Evolutionary conservation across 2,329 filamentous ascomycete genomes (phyloP).

Genomic region (Trichophyton rubrum): DNA sequence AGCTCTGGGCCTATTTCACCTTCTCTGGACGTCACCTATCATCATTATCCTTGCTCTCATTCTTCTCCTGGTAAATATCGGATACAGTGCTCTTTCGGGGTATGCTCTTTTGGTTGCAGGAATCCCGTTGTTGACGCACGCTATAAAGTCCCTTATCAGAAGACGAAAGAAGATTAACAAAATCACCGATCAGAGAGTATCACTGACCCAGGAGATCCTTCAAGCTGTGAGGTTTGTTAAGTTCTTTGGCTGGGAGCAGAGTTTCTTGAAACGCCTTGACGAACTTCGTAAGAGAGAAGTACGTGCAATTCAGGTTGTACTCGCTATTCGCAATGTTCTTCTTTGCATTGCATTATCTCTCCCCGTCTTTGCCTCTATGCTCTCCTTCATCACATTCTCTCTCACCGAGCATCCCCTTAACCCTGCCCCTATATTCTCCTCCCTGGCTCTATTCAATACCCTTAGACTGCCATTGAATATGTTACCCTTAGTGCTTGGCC

Average conservation of each 20-base stretch:
- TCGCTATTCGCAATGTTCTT: conserved; percentile 75
- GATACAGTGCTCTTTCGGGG: conserved; percentile 78
- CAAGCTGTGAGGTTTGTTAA: conserved; percentile 91
- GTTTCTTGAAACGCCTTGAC: conserved; percentile 65
- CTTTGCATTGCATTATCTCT: conserved; percentile 70
- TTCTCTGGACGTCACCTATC: conserved; percentile 78
- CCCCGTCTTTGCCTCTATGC: conserved; percentile 88
- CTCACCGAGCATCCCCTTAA: conserved; percentile 53
- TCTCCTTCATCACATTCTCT: conserved; percentile 74
- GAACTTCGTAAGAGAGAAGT: conserved; percentile 68
- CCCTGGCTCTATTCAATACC: conserved; percentile 83
- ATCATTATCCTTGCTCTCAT: conserved; percentile 65
- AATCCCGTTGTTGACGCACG: conserved; percentile 62
- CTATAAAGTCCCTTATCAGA: conserved; percentile 63
- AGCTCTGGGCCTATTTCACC: conserved; percentile 77
- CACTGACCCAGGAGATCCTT: conserved; percentile 82
- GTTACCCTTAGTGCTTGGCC: conserved; percentile 74
- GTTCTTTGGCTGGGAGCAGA: conserved; percentile 88
- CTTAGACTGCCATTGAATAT: conserved; percentile 82
- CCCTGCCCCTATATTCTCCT: conserved; percentile 78
- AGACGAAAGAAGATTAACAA: conserved; percentile 77
- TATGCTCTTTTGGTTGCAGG: conserved; percentile 70
- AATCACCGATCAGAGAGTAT: conserved; percentile 83
- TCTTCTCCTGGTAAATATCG: conserved; percentile 73
- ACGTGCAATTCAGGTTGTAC: conserved; percentile 64